phyloP scores from a whole-genome alignment of 352 stramenopile species.

The Pythium vanterpoolii region DNA sequence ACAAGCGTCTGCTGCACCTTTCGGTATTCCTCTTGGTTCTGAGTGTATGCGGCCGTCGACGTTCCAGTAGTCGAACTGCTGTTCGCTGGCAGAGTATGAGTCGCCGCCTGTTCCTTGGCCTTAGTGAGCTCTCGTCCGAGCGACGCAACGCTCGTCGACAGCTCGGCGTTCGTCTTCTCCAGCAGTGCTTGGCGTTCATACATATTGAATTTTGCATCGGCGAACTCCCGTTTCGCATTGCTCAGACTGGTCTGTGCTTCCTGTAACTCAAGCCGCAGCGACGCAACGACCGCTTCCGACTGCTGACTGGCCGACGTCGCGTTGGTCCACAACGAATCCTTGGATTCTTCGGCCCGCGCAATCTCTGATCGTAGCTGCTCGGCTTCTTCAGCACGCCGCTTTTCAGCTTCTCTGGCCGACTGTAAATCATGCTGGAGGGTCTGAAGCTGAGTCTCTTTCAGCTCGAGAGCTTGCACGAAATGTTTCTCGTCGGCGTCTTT shows the following conservation, averaged over 20 bases:
- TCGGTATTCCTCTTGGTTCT: constrained; percentile 48
- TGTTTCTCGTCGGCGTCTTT: constrained; percentile 70
- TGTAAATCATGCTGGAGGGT: constrained; percentile 42
- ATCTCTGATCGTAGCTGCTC: constrained; percentile 45
- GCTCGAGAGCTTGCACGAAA: constrained; percentile 65
- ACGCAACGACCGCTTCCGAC: constrained; percentile 57
- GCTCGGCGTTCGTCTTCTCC: constrained; percentile 70
- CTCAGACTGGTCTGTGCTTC: constrained; percentile 57
- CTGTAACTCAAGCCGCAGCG: constrained; percentile 59
- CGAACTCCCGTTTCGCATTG: constrained; percentile 61
- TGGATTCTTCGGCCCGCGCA: constrained; percentile 47
- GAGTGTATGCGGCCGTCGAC: constrained; percentile 5
- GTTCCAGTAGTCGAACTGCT: neutral
- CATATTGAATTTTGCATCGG: constrained; percentile 62
- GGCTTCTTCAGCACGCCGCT: constrained; percentile 35
- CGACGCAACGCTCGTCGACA: constrained; percentile 60
- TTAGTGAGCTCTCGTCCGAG: constrained; percentile 58
- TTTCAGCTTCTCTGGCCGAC: constrained; percentile 33
- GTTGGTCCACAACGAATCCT: constrained; percentile 66
- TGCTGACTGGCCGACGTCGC: constrained; percentile 65
- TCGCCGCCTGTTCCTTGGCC: constrained; percentile 26
- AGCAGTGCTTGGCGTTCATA: constrained; percentile 71
- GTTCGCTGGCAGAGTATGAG: neutral
- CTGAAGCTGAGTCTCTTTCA: constrained; percentile 67
- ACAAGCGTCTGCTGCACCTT: constrained; percentile 61